These are phyloP conservation scores for Cyphellophora europaea DNA, from an alignment of 2,329 filamentous ascomycete genomes.

Conservation along the genomic window DNA sequence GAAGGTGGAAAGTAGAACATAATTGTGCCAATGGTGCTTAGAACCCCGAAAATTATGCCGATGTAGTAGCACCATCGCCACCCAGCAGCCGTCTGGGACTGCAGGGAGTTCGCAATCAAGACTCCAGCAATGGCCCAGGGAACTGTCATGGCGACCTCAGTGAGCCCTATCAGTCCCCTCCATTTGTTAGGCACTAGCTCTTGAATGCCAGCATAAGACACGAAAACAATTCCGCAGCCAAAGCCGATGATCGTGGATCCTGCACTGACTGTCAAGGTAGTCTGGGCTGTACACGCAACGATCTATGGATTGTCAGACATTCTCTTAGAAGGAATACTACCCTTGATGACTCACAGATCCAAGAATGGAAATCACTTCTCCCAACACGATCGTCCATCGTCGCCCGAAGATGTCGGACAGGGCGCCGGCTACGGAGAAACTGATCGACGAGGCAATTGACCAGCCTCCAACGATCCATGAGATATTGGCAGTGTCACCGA, in stretches of 20 bases:
- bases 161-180: conserved; percentile 26
- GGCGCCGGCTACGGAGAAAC: conserved; percentile 23
- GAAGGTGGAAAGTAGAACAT: conserved; percentile 42
- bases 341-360: conserved; percentile 22
- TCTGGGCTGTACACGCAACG: conserved; percentile 26
- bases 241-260: conserved; percentile 25
- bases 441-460: conserved; percentile 7
- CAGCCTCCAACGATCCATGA: conserved; percentile 9
- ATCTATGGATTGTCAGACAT: conserved; percentile 15
- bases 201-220: conserved; percentile 26
- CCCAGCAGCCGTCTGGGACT: conserved; percentile 29
- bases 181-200: conserved; percentile 29
- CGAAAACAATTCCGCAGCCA: conserved; percentile 29
- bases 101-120: conserved; percentile 36
- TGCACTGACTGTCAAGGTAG: conserved; percentile 26
- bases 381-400: conserved; percentile 22
- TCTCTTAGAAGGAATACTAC: background rate
- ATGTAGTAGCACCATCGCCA: conserved; percentile 43
- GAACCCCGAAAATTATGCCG: conserved; percentile 4
- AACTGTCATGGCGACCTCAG: conserved; percentile 27
- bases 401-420: conserved; percentile 29
- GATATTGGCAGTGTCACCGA: conserved; percentile 8
- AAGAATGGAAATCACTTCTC: conserved; percentile 25
- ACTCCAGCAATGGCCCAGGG: conserved; percentile 29
- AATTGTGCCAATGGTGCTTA: conserved; percentile 24